A percentile compares a stretch with the other conserved stretches of the same genome.
phyloP scores from a whole-genome alignment of 768 basidiomycete genomes.

The Mycena metata region DNA sequence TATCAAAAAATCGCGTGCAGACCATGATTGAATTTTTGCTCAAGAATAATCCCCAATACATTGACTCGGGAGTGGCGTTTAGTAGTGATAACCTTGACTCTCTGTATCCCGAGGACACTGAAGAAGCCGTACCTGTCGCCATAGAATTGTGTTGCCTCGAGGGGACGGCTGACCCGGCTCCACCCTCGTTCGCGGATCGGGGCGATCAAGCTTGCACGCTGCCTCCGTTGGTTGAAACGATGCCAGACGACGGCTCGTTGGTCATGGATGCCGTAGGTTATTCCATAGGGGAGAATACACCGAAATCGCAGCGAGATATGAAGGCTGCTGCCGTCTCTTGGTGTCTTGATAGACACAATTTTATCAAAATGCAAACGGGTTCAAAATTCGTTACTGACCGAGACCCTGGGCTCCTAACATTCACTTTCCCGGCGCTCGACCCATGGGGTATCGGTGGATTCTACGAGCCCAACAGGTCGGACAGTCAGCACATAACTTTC shows the following conservation, averaged over 20 bases:
- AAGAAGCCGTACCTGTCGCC: neutral
- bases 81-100: neutral
- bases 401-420: neutral
- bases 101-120: neutral
- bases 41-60: neutral
- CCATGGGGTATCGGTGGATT: conserved; percentile 11
- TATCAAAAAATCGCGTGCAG: neutral
- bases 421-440: neutral
- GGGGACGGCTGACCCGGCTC: neutral
- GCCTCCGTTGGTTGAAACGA: too few species aligned
- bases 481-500: too few species aligned
- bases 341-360: conserved; percentile 8
- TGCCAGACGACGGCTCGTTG: neutral
- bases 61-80: neutral
- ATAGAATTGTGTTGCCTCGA: neutral
- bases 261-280: neutral
- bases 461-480: neutral
- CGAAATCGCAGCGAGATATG: neutral
- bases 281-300: neutral
- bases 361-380: conserved; percentile 6
- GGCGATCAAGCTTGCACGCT: neutral
- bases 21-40: neutral
- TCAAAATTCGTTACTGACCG: neutral
- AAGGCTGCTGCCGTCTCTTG: neutral
- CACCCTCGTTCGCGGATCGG: neutral